Conservation (phyloP, 106 monocot genomes). For the Apostasia ramifera region DNA sequence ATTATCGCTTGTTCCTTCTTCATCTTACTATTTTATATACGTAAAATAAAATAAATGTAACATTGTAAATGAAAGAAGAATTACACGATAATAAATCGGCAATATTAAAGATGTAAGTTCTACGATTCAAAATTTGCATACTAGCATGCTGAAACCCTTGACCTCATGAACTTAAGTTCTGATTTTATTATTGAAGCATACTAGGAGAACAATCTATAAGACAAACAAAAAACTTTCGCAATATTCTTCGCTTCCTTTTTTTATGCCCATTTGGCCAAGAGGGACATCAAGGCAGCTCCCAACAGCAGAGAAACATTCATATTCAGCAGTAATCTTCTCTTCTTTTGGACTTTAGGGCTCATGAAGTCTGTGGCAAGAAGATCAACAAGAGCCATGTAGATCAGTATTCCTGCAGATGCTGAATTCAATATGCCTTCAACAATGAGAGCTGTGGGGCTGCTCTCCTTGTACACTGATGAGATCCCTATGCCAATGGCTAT, state of each 20-base stretch:
- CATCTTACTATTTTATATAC: too few species aligned
- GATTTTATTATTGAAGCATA: too few species aligned
- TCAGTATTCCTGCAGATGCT: constrained; percentile 20
- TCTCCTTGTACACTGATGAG: constrained; percentile 9
- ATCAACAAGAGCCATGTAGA: constrained; percentile 30
- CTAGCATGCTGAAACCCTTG: too few species aligned
- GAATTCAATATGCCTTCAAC: constrained; percentile 26
- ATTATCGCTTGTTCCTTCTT: too few species aligned
- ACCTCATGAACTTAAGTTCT: too few species aligned
- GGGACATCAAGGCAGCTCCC: constrained; percentile 20
- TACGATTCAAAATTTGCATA: too few species aligned
- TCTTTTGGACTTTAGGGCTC: constrained; percentile 18
- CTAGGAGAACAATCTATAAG: too few species aligned
- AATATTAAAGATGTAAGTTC: too few species aligned
- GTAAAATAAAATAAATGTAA: too few species aligned
- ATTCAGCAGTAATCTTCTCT: constrained; percentile 12
- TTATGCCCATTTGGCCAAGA: constrained; percentile 24
- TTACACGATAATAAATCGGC: too few species aligned
- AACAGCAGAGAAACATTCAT: constrained; percentile 9
- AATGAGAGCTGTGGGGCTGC: constrained; percentile 16
- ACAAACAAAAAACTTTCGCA: too few species aligned
- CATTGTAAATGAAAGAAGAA: too few species aligned
- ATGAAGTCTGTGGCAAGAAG: constrained; percentile 22
- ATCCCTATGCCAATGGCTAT: constrained; percentile 20
- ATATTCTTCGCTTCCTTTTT: background rate